phyloP scores from a whole-genome alignment of 768 basidiomycete species.

The Tulasnella sp. region DNA sequence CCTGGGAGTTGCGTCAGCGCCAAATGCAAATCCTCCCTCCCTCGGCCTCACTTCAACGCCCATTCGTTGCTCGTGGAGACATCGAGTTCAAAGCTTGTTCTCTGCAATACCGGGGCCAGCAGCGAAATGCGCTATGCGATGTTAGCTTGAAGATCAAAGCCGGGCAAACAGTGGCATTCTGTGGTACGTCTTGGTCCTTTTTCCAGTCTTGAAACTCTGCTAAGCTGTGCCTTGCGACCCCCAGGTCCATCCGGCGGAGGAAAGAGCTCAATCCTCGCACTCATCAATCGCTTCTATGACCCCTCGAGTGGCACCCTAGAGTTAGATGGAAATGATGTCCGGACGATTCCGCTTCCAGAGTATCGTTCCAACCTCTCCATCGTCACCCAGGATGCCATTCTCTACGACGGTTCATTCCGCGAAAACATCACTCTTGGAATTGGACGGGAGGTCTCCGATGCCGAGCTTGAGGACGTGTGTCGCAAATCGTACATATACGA shows the following conservation, averaged over 20 bases:
- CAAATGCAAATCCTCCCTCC: slow-evolving; percentile 28
- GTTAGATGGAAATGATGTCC: slow-evolving; percentile 42
- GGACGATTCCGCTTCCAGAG: slow-evolving; percentile 39
- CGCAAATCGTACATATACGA: slow-evolving; percentile 21
- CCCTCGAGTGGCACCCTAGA: slow-evolving; percentile 39
- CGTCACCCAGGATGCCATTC: slow-evolving; percentile 44
- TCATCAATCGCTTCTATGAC: slow-evolving; percentile 44
- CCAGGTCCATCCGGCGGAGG: slow-evolving; percentile 27
- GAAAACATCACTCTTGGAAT: slow-evolving; percentile 40
- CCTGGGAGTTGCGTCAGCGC: slow-evolving; percentile 16
- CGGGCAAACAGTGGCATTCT: slow-evolving; percentile 43
- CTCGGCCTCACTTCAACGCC: neutral
- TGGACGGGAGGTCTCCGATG: neutral
- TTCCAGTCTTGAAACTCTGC: neutral
- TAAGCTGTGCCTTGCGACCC: neutral
- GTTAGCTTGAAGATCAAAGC: slow-evolving; percentile 40
- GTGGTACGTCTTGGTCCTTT: slow-evolving; percentile 38
- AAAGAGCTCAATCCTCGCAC: slow-evolving; percentile 40
- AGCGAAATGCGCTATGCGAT: slow-evolving; percentile 39
- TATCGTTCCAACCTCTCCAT: slow-evolving; percentile 41
- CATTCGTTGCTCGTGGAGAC: neutral
- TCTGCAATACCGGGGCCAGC: slow-evolving; percentile 42
- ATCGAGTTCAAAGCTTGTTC: slow-evolving; percentile 28
- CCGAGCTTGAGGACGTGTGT: slow-evolving; percentile 17
- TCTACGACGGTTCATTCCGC: slow-evolving; percentile 43